These are phyloP conservation scores for Lagenidium sp. DNA, from an alignment of 352 stramenopile genomes.

Conservation along the genomic window DNA sequence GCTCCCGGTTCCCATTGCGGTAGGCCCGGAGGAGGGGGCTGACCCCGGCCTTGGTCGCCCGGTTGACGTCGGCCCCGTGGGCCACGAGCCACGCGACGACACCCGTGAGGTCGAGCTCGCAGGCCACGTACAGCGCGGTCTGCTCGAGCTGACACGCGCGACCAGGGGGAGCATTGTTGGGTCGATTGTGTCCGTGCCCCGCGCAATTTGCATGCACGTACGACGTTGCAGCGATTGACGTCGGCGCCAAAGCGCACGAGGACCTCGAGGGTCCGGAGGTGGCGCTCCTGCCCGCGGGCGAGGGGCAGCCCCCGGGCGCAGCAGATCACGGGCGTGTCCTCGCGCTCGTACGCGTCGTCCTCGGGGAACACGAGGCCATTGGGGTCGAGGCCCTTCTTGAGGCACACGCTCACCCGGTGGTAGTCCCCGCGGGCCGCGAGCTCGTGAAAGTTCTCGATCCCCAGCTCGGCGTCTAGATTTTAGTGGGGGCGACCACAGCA, in stretches of 20 bases:
- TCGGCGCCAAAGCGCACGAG: slow-evolving; percentile 40
- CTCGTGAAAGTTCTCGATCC: slow-evolving; percentile 34
- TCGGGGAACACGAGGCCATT: slow-evolving; percentile 29
- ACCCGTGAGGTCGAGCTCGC: slow-evolving; percentile 28
- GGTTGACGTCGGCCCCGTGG: slow-evolving; percentile 45
- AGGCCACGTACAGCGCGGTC: slow-evolving; percentile 44
- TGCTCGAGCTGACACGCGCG: slow-evolving; percentile 31
- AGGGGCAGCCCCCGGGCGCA: slow-evolving; percentile 20
- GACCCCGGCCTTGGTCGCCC: slow-evolving; percentile 38
- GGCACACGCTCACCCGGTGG: slow-evolving; percentile 25
- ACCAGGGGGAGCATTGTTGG: background rate
- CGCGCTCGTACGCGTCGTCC: slow-evolving; percentile 34
- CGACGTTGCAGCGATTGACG: slow-evolving; percentile 44
- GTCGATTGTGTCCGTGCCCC: background rate
- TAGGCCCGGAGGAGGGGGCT: slow-evolving; percentile 50
- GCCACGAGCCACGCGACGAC: slow-evolving; percentile 39
- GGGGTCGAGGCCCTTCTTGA: slow-evolving; percentile 54
- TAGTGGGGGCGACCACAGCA: background rate
- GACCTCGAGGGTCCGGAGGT: slow-evolving; percentile 46
- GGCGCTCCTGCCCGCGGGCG: slow-evolving; percentile 20
- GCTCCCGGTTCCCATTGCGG: slow-evolving; percentile 30
- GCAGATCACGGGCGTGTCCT: slow-evolving; percentile 53
- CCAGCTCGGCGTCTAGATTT: slow-evolving; percentile 34
- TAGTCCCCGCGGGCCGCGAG: slow-evolving; percentile 33
- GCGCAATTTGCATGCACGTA: slow-evolving; percentile 6